Base-by-base conservation (phyloP, 1,284 basidiomycete genomes). In the Quambalaria eucalypti region DNA sequence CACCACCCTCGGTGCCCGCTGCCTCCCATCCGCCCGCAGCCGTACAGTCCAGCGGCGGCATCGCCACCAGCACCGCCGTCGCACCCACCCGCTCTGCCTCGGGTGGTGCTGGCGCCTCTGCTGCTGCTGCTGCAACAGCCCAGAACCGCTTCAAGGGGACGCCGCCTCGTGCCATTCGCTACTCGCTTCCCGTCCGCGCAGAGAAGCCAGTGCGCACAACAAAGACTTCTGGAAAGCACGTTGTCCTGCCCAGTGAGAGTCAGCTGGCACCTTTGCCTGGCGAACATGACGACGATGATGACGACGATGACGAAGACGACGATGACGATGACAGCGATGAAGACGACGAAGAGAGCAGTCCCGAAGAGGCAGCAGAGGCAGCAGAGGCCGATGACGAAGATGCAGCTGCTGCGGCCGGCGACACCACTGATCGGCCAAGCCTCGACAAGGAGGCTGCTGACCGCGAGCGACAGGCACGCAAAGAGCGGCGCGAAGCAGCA, bases 171-270 rank as follows among this genome's bases (percentile, higher is more conserved):
- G 56, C 68, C 0, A 70, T 64, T 14, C 66, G 70, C 28, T 75
- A 75, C 56, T 73, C 71, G 38, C 60, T 75, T 14, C 73, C 73
- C 3, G 71, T 74, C 3, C 61, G 73, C 5, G 51, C 70, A 7
- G 73, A 75, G 48, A 75, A 74, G 63, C 85, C 56, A 78, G 88
- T 76, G 2, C 82, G 91, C 47, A 87, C 88, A 0, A 90, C 88
- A 14, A 96, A 96, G 78, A 90, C 87, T 1, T 87, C 85, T 0
- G 89, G 92, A 66, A 90, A 89, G 72, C 88, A 93, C 62, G 90
- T 96, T 5, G 81, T 91, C 21, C 82, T 96, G 10, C 91, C 91
- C 0, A 89, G 88, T 48, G 90, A 85, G 48, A 88, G 89, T 2
- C 91, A 96, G 76, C 88, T 90, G 1, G 86, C 85, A 56, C 87